Evolutionary conservation across 257 asterid species (phyloP).

Genomic region (Nicotiana sylvestris): DNA sequence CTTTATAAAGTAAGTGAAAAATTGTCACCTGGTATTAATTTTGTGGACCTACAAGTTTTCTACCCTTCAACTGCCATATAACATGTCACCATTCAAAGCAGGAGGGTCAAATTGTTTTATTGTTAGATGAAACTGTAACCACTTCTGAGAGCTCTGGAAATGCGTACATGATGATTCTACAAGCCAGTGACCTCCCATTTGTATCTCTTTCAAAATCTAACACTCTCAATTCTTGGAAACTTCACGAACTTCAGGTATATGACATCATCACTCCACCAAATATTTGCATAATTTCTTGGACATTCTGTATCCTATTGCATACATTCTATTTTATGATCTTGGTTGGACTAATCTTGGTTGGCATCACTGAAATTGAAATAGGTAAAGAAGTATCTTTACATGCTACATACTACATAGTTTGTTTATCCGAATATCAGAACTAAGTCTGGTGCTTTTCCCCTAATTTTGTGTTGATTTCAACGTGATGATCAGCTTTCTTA

Average conservation of each 20-base stretch:
- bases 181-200: conserved; percentile 66
- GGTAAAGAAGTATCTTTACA: neutral
- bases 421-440: neutral
- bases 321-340: neutral
- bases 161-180: conserved; percentile 74
- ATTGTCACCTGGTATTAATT: conserved; percentile 9
- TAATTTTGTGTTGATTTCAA: neutral
- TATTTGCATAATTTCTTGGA: neutral
- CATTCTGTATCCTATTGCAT: neutral
- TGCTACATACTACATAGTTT: neutral
- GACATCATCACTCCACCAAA: neutral
- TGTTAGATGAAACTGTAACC: conserved; percentile 50
- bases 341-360: neutral
- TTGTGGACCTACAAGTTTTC: conserved; percentile 21
- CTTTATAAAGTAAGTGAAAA: conserved; percentile 58
- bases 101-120: conserved; percentile 77
- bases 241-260: conserved; percentile 61
- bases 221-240: conserved; percentile 45
- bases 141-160: conserved; percentile 69
- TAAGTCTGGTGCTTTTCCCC: neutral
- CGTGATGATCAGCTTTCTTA: neutral
- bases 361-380: neutral
- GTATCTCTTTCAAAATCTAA: conserved; percentile 54
- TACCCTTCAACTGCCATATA: conserved; percentile 20
- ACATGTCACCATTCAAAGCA: conserved; percentile 30